These are phyloP conservation scores for Metschnikowia continentalis DNA, from an alignment of 805 yeast species.

Conservation along the genomic window DNA sequence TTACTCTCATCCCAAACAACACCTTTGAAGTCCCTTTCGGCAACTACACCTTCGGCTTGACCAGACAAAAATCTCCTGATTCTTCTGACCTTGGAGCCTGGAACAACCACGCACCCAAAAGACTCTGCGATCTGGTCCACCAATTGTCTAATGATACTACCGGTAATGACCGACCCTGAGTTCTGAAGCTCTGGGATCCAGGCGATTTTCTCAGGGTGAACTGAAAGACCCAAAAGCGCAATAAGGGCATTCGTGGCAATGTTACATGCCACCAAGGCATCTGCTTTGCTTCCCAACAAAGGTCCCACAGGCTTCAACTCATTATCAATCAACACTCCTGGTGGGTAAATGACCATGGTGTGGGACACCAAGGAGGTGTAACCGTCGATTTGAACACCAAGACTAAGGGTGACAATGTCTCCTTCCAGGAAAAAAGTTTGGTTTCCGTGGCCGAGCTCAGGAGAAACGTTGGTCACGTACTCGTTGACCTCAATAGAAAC, in stretches of 20 bases:
- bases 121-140: constrained; percentile 86
- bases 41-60: constrained; percentile 87
- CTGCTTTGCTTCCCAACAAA: constrained; percentile 77
- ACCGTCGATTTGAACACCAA: constrained; percentile 95
- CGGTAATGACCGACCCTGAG: constrained; percentile 46
- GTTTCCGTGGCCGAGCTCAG: constrained; percentile 66
- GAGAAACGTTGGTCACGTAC: constrained; percentile 73
- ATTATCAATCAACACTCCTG: constrained; percentile 39
- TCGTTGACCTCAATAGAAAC: constrained; percentile 83
- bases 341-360: constrained; percentile 79
- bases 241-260: constrained; percentile 86
- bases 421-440: constrained; percentile 55
- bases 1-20: constrained; percentile 83
- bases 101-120: constrained; percentile 81
- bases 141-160: constrained; percentile 62
- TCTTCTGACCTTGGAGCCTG: constrained; percentile 90
- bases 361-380: constrained; percentile 86
- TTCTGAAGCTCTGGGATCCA: constrained; percentile 23
- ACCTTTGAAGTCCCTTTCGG: constrained; percentile 90
- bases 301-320: constrained; percentile 65
- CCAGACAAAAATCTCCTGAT: constrained; percentile 93
- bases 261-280: constrained; percentile 83
- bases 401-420: constrained; percentile 76
- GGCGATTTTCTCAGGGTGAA: constrained; percentile 68
- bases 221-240: constrained; percentile 65